A percentile compares a stretch with the other conserved stretches of the same genome.
These are phyloP conservation scores for Solanum chmielewskii DNA, from an alignment of 257 asterid genomes.

Conservation along the genomic window DNA sequence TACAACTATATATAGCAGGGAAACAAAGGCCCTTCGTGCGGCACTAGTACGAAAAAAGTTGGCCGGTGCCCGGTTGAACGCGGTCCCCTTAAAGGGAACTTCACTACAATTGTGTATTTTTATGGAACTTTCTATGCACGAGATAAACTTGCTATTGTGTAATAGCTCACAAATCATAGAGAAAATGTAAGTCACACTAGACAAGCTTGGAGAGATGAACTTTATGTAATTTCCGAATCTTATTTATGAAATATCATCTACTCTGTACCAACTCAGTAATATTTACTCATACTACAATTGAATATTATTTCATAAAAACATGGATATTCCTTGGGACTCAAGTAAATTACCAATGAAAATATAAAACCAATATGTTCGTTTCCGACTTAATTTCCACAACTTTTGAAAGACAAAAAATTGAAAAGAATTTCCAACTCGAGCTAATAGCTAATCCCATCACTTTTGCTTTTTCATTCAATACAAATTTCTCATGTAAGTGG, in stretches of 20 bases:
- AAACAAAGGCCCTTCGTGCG: not conserved
- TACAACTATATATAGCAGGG: not conserved
- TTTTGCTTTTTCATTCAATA: not conserved
- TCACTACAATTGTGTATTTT: not conserved
- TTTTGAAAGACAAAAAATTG: not conserved
- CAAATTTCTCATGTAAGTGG: not conserved
- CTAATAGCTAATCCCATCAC: not conserved
- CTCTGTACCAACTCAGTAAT: not conserved
- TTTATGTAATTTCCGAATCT: too few species aligned
- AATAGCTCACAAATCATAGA: not conserved
- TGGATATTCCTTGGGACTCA: not conserved
- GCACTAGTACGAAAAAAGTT: not conserved
- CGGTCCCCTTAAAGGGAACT: not conserved
- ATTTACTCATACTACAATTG: accelerated
- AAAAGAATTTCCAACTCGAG: not conserved
- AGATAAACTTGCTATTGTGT: not conserved
- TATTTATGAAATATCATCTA: not conserved
- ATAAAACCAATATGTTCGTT: not conserved
- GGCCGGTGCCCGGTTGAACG: not conserved
- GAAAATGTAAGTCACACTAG: accelerated
- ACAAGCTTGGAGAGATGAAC: not conserved
- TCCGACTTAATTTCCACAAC: not conserved
- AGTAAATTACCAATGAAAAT: not conserved
- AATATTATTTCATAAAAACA: not conserved
- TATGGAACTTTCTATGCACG: accelerated